A percentile compares a stretch with the other conserved stretches of the same genome.
Conservation (phyloP, 2,329 filamentous ascomycete genomes). For the Colletotrichum musicola region DNA sequence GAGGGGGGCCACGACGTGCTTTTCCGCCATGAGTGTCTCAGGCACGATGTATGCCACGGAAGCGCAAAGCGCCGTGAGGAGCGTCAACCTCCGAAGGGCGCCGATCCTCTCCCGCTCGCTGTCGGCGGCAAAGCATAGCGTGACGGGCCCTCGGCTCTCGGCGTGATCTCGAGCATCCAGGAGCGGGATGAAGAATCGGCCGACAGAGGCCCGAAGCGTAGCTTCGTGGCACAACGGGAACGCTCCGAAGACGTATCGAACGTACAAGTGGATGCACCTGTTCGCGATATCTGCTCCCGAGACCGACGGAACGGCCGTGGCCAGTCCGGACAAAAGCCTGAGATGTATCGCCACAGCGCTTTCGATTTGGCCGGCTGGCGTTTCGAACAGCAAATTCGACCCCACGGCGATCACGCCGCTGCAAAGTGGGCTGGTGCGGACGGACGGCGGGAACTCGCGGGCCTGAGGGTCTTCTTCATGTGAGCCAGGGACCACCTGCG, state of each 20-base stretch:
- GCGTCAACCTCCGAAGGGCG: constrained; percentile 47
- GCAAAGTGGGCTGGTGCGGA: too few relatives aligned
- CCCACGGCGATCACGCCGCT: too few relatives aligned
- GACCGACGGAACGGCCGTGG: constrained; percentile 11
- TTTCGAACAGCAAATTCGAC: too few relatives aligned
- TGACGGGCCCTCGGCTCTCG: too few relatives aligned
- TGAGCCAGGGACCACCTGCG: too few relatives aligned
- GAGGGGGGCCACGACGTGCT: constrained; percentile 50
- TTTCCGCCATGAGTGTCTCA: constrained; percentile 54
- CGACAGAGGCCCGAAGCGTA: background rate
- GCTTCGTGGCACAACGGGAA: constrained; percentile 22
- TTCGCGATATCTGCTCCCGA: constrained; percentile 10
- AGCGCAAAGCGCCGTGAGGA: constrained; percentile 59
- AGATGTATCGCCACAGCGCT: too few relatives aligned
- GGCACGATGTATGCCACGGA: constrained; percentile 57
- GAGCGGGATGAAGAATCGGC: constrained; percentile 5
- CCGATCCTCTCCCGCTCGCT: too few relatives aligned
- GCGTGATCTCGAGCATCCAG: constrained; percentile 2
- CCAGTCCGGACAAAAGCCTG: constrained; percentile 11
- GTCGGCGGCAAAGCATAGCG: too few relatives aligned
- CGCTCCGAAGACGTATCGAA: constrained; percentile 22
- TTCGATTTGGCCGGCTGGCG: too few relatives aligned
- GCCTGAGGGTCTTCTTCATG: too few relatives aligned
- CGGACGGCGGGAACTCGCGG: too few relatives aligned
- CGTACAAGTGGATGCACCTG: constrained; percentile 20